These are phyloP conservation scores for Tetraselmis striata DNA, from an alignment of 139 green algal species.

Conservation along the genomic window DNA sequence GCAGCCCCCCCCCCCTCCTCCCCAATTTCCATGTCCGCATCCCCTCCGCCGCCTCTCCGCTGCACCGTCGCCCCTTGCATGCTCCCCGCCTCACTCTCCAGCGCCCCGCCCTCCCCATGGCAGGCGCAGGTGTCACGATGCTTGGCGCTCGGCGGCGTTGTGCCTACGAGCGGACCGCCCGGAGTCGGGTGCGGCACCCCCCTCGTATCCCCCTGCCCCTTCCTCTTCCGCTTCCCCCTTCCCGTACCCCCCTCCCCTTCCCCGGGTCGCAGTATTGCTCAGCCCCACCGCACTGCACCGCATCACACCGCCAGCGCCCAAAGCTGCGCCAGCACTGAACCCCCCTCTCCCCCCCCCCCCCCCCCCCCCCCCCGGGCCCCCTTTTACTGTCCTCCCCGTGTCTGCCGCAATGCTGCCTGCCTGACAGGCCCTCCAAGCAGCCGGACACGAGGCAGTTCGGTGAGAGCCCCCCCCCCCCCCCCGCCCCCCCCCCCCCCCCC, in stretches of 20 bases:
- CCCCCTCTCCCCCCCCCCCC: too few relatives aligned
- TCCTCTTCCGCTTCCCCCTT: neutral
- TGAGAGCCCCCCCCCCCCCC: too few relatives aligned
- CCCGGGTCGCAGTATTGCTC: neutral
- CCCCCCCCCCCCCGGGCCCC: too few relatives aligned
- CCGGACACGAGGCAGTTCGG: too few relatives aligned
- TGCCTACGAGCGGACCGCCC: neutral
- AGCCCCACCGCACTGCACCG: too few relatives aligned
- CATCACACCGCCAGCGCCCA: too few relatives aligned
- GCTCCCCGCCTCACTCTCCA: too few relatives aligned
- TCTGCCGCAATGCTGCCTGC: too few relatives aligned
- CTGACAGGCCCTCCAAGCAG: too few relatives aligned
- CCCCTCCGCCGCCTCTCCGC: neutral
- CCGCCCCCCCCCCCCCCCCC: too few relatives aligned
- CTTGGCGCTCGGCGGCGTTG: neutral
- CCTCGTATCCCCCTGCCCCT: neutral
- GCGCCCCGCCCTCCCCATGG: too few relatives aligned
- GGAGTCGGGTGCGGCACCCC: neutral
- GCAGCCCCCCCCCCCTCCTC: neutral
- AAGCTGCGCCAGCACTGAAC: too few relatives aligned
- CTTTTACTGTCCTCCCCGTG: neutral
- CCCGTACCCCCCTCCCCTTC: neutral
- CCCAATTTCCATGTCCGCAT: neutral
- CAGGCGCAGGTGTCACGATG: neutral
- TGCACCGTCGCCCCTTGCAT: neutral